Percentiles rank a stretch among this genome's conserved stretches.
These are phyloP conservation scores for Vinca minor DNA, from an alignment of 257 asterid genomes.

Conservation along the genomic window DNA sequence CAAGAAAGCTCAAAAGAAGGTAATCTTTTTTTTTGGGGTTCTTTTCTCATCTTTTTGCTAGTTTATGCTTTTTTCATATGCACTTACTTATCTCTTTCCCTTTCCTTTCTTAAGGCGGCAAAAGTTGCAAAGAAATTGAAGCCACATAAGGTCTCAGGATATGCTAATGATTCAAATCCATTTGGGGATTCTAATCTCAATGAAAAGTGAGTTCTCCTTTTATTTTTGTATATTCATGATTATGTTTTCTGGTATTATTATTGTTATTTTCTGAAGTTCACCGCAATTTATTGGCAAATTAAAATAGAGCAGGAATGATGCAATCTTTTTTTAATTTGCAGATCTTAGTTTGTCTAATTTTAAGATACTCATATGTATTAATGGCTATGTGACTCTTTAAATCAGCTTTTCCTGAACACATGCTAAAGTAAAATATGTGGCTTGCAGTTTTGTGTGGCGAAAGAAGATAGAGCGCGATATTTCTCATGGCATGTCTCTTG, in stretches of 20 bases:
- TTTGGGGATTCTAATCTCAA: constrained; percentile 87
- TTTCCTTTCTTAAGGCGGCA: constrained; percentile 34
- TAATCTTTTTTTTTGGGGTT: background rate
- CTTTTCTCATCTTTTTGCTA: background rate
- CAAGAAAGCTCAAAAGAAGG: constrained; percentile 62
- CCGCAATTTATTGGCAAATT: background rate
- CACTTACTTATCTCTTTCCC: background rate
- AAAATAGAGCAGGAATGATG: background rate
- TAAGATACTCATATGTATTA: background rate
- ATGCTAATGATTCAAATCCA: constrained; percentile 90
- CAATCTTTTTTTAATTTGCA: background rate
- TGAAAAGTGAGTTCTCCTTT: constrained; percentile 38
- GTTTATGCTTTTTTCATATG: constrained; percentile 5
- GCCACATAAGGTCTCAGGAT: constrained; percentile 56
- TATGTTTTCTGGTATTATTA: background rate
- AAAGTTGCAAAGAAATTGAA: constrained; percentile 75
- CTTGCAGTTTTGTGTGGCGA: constrained; percentile 76
- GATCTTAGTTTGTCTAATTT: background rate
- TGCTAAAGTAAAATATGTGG: constrained; percentile 7
- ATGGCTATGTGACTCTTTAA: background rate
- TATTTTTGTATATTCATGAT: background rate
- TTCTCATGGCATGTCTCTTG: constrained; percentile 63
- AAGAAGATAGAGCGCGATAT: constrained; percentile 78
- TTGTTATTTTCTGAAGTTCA: background rate
- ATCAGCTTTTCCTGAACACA: background rate